A percentile compares a stretch with the other conserved stretches of the same genome.
These are phyloP conservation scores for Penicillium verhagenii DNA, from an alignment of 495 filamentous ascomycete species.

Conservation along the genomic window DNA sequence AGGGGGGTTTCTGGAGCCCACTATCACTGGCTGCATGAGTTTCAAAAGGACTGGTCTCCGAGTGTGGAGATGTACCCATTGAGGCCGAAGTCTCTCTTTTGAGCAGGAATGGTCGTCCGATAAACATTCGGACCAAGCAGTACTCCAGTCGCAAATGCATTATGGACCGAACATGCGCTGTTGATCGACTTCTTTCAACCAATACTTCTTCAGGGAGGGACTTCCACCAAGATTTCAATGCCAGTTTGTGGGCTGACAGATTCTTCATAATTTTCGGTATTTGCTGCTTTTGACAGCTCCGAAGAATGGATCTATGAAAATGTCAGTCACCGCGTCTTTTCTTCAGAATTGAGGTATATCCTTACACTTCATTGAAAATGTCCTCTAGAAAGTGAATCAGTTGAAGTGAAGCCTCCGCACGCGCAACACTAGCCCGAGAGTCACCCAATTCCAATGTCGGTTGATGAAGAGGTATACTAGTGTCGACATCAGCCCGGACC, in stretches of 20 bases:
- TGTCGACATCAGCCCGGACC: constrained; percentile 30
- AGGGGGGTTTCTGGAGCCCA: not conserved
- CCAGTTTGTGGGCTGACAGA: constrained; percentile 10
- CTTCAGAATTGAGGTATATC: not conserved
- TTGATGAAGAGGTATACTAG: constrained; percentile 25
- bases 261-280: constrained; percentile 12
- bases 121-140: constrained; percentile 31
- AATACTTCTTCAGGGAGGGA: constrained; percentile 17
- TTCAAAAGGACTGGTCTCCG: not conserved
- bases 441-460: constrained; percentile 3
- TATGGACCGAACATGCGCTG: constrained; percentile 12
- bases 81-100: constrained; percentile 8
- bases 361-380: constrained; percentile 27
- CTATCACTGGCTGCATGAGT: not conserved
- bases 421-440: constrained; percentile 4
- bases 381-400: constrained; percentile 27
- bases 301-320: constrained; percentile 15
- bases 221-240: constrained; percentile 28
- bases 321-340: not conserved
- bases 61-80: constrained; percentile 1
- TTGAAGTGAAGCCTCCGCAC: constrained; percentile 22
- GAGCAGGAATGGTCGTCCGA: constrained; percentile 35
- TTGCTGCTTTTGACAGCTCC: constrained; percentile 13
- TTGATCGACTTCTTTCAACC: not conserved
- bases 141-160: constrained; percentile 35